phyloP scores from a whole-genome alignment of 805 yeast genomes.

The Candida parachauliodes region DNA sequence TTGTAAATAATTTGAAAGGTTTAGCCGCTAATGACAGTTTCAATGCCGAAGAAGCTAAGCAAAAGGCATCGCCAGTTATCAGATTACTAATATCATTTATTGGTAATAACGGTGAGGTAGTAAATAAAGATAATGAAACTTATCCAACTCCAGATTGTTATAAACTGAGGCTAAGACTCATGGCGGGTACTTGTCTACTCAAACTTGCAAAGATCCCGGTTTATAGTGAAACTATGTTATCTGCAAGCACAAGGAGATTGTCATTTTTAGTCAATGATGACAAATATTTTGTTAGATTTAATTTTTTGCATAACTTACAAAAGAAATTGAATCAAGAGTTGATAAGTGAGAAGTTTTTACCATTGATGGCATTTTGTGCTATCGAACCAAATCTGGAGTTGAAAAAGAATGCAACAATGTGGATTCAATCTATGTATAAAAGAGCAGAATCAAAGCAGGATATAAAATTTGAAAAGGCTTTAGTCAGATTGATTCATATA shows the following conservation, averaged over 20 bases:
- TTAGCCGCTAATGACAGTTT: slow-evolving; percentile 12
- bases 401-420: slow-evolving; percentile 52
- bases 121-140: slow-evolving; percentile 37
- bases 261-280: slow-evolving; percentile 67
- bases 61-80: slow-evolving; percentile 57
- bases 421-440: slow-evolving; percentile 63
- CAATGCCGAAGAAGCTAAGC: slow-evolving; percentile 33
- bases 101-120: slow-evolving; percentile 76
- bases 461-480: slow-evolving; percentile 59
- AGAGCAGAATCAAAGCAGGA: slow-evolving; percentile 31
- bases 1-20: slow-evolving; percentile 55
- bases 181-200: slow-evolving; percentile 63
- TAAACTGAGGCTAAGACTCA: slow-evolving; percentile 60
- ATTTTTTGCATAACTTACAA: slow-evolving; percentile 49
- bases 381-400: slow-evolving; percentile 63
- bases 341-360: slow-evolving; percentile 63
- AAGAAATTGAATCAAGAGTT: slow-evolving; percentile 46
- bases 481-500: slow-evolving; percentile 64
- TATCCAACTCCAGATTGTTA: slow-evolving; percentile 61
- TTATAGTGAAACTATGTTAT: slow-evolving; percentile 50
- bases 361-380: slow-evolving; percentile 69
- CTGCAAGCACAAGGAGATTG: slow-evolving; percentile 49
- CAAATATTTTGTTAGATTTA: slow-evolving; percentile 50
- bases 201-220: slow-evolving; percentile 57
- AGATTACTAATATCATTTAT: slow-evolving; percentile 65